These are phyloP conservation scores for Kwoniella shandongensis DNA, from an alignment of 768 basidiomycete genomes.

Conservation along the genomic window DNA sequence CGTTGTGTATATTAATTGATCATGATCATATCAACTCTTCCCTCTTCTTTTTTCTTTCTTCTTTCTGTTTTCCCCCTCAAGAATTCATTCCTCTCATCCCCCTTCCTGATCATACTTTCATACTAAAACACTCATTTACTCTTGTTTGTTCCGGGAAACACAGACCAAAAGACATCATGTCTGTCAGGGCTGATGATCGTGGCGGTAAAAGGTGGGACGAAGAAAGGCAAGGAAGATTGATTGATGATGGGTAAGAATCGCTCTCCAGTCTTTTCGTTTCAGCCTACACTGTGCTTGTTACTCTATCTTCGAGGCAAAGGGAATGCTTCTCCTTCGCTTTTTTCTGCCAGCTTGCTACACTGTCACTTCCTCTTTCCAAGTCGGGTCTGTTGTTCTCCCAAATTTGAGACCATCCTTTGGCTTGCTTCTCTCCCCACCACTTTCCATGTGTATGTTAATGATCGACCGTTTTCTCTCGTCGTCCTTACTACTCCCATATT, in stretches of 20 bases:
- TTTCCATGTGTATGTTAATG: too few relatives aligned
- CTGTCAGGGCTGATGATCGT: not conserved
- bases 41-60: not conserved
- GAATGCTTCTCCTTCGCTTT: too few relatives aligned
- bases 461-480: too few relatives aligned
- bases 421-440: too few relatives aligned
- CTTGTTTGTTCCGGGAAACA: not conserved
- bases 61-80: not conserved
- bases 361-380: too few relatives aligned
- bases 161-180: not conserved
- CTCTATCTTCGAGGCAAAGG: too few relatives aligned
- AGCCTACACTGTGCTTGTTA: too few relatives aligned
- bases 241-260: not conserved
- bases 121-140: not conserved
- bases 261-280: not conserved
- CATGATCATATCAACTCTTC: not conserved
- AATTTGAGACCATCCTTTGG: too few relatives aligned
- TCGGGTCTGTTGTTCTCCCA: too few relatives aligned
- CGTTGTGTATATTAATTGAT: not conserved
- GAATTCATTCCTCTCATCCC: not conserved
- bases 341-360: too few relatives aligned
- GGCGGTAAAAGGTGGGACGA: too few relatives aligned
- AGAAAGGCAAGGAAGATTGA: not conserved
- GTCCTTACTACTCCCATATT: too few relatives aligned
- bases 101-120: not conserved